Evolutionary conservation across 306 rosid genomes (phyloP).

Genomic region (Ormosia emarginata): DNA sequence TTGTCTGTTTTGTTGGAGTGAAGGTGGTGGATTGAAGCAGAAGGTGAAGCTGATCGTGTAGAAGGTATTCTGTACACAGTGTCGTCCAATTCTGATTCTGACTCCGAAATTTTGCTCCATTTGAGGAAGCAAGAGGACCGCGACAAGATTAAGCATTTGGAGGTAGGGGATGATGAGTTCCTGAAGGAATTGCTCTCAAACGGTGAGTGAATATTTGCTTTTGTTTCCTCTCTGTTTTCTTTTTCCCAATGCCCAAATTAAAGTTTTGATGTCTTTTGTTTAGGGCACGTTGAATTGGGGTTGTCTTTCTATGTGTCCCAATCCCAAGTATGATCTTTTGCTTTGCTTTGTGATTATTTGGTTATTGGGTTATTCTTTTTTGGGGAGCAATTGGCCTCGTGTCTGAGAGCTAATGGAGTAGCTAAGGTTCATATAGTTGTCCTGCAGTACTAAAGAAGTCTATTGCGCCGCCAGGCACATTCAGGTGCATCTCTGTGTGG

Average conservation of each 20-base stretch:
- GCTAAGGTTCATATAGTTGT: neutral
- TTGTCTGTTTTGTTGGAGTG: constrained; percentile 14
- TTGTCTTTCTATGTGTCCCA: neutral
- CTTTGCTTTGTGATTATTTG: neutral
- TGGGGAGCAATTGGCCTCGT: neutral
- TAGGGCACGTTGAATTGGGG: neutral
- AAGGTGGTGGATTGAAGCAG: constrained; percentile 82
- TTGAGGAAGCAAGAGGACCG: constrained; percentile 47
- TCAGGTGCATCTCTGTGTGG: neutral
- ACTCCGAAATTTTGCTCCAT: constrained; percentile 42
- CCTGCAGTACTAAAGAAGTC: neutral
- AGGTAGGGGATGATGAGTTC: constrained; percentile 50
- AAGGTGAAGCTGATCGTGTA: constrained; percentile 30
- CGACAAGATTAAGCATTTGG: constrained; percentile 21
- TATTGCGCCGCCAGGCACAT: neutral
- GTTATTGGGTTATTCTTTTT: neutral
- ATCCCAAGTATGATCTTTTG: neutral
- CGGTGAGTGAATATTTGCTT: constrained; percentile 40
- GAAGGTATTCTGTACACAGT: constrained; percentile 62
- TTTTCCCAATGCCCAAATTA: too few species aligned
- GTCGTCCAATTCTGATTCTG: constrained; percentile 27
- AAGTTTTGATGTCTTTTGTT: neutral
- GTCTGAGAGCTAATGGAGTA: neutral
- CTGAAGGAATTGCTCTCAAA: constrained; percentile 58
- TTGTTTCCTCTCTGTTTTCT: neutral